Base-by-base conservation (phyloP, 2,329 filamentous ascomycete genomes). In the Calonectria pseudoturangicola region DNA sequence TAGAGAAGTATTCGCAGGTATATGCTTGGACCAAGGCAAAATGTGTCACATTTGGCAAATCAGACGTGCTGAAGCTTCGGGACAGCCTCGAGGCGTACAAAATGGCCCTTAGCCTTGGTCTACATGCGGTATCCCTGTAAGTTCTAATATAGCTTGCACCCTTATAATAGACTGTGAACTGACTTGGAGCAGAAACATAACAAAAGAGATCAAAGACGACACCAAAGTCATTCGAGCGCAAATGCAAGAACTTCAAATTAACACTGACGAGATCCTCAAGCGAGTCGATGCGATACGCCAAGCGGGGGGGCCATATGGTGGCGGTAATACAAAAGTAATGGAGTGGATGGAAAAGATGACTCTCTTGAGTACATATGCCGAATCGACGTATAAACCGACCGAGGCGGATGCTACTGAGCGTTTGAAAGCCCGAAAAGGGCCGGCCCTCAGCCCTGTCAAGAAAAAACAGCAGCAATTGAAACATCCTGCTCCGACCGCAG, bases 21-120 rank as follows among this genome's bases (percentile, higher is more conserved):
- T 27, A 50, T 10, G 47, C 16, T 13, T 50, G 47, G 47, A 50
- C 47, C 47, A 50, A 50, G 47, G 47, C 47, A 50, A 50, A 50
- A 50, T 50, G 47, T 25, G 47, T 50, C 13, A 8, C 25, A 13
- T 50, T 50, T 50, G 47, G 47, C 47, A 50, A 50, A 16, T 50
- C 47, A n/a, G 47, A 50, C 2, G 47, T 50, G 47, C 12, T 50
- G 4, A 50, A 50, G 47, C 47, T 50, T 28, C 47, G 47, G 0
- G 47, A 50, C 7, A 50, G 21, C 6, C 47, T 50, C 16, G 47
- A 50, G 47, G 47, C 47, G 47, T 28, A 50, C 47, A 50, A 50
- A 9, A 50, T 50, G 47, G 47, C 47, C 10, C 47, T 50, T 10
- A 50, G 47, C 47, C 13, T 50, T 50, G 47, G 47, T 10, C 47